Evolutionary conservation across 768 basidiomycete species (phyloP).

Genomic region (Panaeolus cyanescens): DNA sequence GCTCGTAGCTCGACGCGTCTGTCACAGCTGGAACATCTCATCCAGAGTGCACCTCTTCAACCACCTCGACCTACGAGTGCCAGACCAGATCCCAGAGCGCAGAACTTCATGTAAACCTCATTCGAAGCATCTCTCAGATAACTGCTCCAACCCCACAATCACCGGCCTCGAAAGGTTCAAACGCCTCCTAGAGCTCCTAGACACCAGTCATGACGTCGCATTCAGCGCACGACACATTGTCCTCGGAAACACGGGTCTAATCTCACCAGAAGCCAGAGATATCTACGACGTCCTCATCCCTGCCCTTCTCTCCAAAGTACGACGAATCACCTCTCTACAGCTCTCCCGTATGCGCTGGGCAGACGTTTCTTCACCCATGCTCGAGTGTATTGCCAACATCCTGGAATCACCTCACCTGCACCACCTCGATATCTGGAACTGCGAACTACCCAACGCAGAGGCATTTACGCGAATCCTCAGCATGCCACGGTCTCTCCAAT

Average conservation of each 20-base stretch:
- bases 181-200: constrained; percentile 12
- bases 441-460: constrained; percentile 9
- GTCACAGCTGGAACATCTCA: constrained; percentile 20
- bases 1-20: constrained; percentile 8
- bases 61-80: constrained; percentile 15
- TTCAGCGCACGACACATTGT: constrained; percentile 13
- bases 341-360: constrained; percentile 12
- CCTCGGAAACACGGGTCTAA: constrained; percentile 9
- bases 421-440: constrained; percentile 13
- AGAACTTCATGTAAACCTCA: neutral
- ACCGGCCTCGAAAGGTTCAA: constrained; percentile 6
- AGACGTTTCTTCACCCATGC: constrained; percentile 1
- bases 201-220: constrained; percentile 13
- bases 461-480: constrained; percentile 9
- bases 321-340: constrained; percentile 6
- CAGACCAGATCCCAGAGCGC: neutral
- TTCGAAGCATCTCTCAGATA: neutral
- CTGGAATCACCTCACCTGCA: constrained; percentile 6
- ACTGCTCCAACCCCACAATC: neutral
- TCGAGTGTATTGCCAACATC: constrained; percentile 1
- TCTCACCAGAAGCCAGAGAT: constrained; percentile 6
- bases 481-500: neutral
- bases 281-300: constrained; percentile 6
- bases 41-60: constrained; percentile 22
- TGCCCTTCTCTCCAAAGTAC: constrained; percentile 7